These are phyloP conservation scores for Aspergillus udagawae DNA, from an alignment of 2,329 filamentous ascomycete species.

Conservation along the genomic window DNA sequence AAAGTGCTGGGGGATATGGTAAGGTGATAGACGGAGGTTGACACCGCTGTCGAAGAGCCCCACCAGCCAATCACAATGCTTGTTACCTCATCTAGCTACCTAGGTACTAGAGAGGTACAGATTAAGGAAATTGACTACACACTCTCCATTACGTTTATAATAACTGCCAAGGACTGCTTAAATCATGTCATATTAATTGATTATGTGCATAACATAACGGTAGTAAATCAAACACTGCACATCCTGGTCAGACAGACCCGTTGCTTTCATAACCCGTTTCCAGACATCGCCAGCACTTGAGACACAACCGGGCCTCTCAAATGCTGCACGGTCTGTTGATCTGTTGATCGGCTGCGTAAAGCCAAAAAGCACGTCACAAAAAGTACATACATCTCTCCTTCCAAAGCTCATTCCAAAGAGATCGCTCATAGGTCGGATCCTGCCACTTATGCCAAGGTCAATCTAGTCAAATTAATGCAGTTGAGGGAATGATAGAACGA, in stretches of 20 bases:
- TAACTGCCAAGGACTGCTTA: background rate
- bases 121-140: background rate
- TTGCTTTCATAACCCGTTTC: conserved; percentile 12
- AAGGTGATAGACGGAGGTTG: background rate
- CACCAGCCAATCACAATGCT: background rate
- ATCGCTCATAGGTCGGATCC: conserved; percentile 19
- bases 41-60: background rate
- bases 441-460: conserved; percentile 21
- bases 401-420: conserved; percentile 13
- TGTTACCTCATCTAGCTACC: background rate
- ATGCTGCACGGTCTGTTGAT: background rate
- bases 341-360: conserved; percentile 10
- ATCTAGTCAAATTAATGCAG: conserved; percentile 25
- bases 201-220: conserved; percentile 20
- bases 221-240: conserved; percentile 10
- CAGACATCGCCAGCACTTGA: conserved; percentile 11
- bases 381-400: conserved; percentile 12
- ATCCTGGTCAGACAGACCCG: conserved; percentile 5
- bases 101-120: background rate
- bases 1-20: background rate
- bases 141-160: background rate
- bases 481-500: conserved; percentile 24
- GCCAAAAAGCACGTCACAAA: conserved; percentile 10
- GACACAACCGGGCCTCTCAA: conserved; percentile 21
- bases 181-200: conserved; percentile 8